Base-by-base conservation (phyloP, 352 stramenopile genomes). In the Peronospora farinosa region DNA sequence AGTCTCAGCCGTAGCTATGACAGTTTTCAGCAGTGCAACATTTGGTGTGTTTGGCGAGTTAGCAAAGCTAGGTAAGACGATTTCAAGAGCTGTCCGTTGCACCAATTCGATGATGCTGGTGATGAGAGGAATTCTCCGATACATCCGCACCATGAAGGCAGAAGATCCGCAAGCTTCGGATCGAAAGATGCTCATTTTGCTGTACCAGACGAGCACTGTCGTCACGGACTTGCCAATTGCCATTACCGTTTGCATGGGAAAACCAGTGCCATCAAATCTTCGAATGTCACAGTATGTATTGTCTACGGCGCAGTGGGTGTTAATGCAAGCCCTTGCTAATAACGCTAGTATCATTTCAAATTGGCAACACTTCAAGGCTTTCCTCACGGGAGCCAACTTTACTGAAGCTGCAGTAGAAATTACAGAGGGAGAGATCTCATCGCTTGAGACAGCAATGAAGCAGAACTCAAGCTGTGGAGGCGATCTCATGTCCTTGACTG, bases 31-130 rank as follows among this genome's bases (percentile, higher is more conserved):
- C 45, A 60, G 43, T 8, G 66, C 69, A 2, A 74, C 68, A 0
- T 57, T 60, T 7, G 68, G 72, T 13, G 49, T 78, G 1, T 72
- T 81, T 35, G 63, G 63, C 2, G 40, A 72, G 40, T 27, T 83
- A 33, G 35, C 45, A 7, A 60, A 67, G 9, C 33, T 67, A 33
- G 59, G 59, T 5, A 43, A 59, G 54, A 59, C 33, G 10, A 49
- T 63, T 35, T 58, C 59, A 5, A 55, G 59, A 43, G 59, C 59
- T 13, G 47, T 62, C 10, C 41, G 43, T 23, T 63, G 59, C 41
- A 54, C 47, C 8, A 63, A 60, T 38, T 53, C 54, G n/a, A 35
- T 67, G 47, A 51, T 67, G 43, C 38, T 58, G 5, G 53, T 67
- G 38, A 52, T 58, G 43, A 36, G 59, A 43, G 59, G 59, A 11